phyloP scores from a whole-genome alignment of 2,329 filamentous ascomycete genomes.

The Diaporthe longicolla region DNA sequence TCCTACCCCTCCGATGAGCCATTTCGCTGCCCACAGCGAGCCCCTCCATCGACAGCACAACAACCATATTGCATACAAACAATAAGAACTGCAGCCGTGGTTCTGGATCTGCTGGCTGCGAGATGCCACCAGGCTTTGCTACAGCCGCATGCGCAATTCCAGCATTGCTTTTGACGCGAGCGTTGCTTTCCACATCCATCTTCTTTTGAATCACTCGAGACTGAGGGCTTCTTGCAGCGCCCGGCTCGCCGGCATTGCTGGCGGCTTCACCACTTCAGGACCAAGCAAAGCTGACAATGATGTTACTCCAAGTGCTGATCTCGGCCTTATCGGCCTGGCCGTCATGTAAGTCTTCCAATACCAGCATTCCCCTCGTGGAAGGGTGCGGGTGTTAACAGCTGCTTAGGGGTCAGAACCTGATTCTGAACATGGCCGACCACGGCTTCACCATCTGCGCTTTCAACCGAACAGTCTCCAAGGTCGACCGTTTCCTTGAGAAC shows the following conservation, averaged over 20 bases:
- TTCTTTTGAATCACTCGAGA: slow-evolving; percentile 48
- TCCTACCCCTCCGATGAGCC: slow-evolving; percentile 51
- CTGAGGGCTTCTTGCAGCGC: slow-evolving; percentile 68
- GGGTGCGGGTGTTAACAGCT: slow-evolving; percentile 29
- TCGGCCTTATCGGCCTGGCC: slow-evolving; percentile 93
- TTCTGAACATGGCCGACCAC: slow-evolving; percentile 90
- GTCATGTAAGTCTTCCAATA: slow-evolving; percentile 76
- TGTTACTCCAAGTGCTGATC: slow-evolving; percentile 77
- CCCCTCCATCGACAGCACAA: slow-evolving; percentile 34
- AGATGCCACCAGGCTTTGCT: background rate
- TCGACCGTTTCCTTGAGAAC: slow-evolving; percentile 92
- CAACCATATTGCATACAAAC: background rate
- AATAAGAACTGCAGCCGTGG: background rate
- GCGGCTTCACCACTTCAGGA: slow-evolving; percentile 65
- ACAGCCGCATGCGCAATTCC: background rate
- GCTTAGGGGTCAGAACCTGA: slow-evolving; percentile 82
- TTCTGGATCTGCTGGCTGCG: background rate
- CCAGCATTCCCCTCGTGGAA: slow-evolving; percentile 18
- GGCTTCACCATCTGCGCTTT: slow-evolving; percentile 98
- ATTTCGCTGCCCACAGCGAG: slow-evolving; percentile 43
- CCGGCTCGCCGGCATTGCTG: slow-evolving; percentile 81
- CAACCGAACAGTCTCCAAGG: slow-evolving; percentile 99
- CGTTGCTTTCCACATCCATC: slow-evolving; percentile 41
- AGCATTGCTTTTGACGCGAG: slow-evolving; percentile 11
- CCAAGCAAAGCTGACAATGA: slow-evolving; percentile 68